These are phyloP conservation scores for Dalbergia oliveri DNA, from an alignment of 306 rosid genomes.

Conservation along the genomic window DNA sequence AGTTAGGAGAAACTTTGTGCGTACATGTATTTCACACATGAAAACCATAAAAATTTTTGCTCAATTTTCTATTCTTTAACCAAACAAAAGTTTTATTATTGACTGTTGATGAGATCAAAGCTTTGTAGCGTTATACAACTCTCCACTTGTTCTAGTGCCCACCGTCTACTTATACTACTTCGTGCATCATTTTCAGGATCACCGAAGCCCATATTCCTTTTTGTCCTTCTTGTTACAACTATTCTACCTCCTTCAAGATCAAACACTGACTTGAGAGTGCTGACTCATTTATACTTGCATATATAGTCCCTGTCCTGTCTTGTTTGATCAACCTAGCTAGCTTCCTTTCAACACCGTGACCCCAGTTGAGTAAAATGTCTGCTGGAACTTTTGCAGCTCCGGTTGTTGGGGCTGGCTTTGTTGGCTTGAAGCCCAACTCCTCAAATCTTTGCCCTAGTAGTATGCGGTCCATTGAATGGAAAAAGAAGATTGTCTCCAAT, in stretches of 20 bases:
- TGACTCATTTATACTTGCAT: constrained; percentile 3
- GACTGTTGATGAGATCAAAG: constrained; percentile 42
- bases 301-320: constrained; percentile 3
- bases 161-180: constrained; percentile 42
- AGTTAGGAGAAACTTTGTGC: constrained; percentile 31
- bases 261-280: background rate
- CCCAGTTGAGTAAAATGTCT: constrained; percentile 55
- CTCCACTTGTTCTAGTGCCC: constrained; percentile 47
- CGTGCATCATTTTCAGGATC: constrained; percentile 33
- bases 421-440: constrained; percentile 61
- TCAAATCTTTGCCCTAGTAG: constrained; percentile 42
- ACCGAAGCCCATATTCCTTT: constrained; percentile 4
- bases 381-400: constrained; percentile 47
- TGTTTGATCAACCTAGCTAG: background rate
- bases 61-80: too few species aligned
- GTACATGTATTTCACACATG: too few species aligned
- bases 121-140: constrained; percentile 17
- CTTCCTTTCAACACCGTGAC: background rate
- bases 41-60: too few species aligned
- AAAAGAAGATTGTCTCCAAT: constrained; percentile 61
- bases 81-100: background rate
- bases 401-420: constrained; percentile 46
- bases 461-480: constrained; percentile 53
- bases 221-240: constrained; percentile 39
- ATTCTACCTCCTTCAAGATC: constrained; percentile 35